Percentiles rank a stretch among this genome's conserved stretches.
Conservation (phyloP, 2,329 filamentous ascomycete species). For the Fusarium chlamydosporum region DNA sequence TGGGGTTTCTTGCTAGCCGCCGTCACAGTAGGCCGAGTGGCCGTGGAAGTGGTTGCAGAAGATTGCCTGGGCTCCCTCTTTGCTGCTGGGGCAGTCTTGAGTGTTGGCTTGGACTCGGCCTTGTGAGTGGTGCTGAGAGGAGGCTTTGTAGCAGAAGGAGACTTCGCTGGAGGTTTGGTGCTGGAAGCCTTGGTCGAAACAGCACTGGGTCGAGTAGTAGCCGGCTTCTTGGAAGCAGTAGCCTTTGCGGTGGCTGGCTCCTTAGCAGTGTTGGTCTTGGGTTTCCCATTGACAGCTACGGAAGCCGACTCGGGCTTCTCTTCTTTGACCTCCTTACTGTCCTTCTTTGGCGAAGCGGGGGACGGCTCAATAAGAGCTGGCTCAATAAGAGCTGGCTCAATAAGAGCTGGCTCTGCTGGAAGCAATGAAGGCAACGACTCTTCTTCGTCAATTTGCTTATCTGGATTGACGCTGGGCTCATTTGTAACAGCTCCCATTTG, state of each 20-base stretch:
- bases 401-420: constrained; percentile 27
- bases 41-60: constrained; percentile 42
- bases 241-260: constrained; percentile 34
- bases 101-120: constrained; percentile 51
- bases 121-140: constrained; percentile 47
- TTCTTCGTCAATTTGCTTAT: constrained; percentile 60
- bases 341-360: constrained; percentile 34
- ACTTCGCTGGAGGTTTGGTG: constrained; percentile 42
- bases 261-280: constrained; percentile 48
- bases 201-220: constrained; percentile 42
- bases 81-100: constrained; percentile 47
- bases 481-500: constrained; percentile 50
- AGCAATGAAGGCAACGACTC: constrained; percentile 48
- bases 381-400: background rate
- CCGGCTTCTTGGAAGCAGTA: constrained; percentile 38
- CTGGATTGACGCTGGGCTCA: constrained; percentile 57
- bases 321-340: constrained; percentile 5
- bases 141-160: constrained; percentile 45
- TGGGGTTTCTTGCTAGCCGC: constrained; percentile 61
- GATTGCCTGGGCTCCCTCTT: constrained; percentile 56
- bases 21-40: constrained; percentile 53
- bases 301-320: constrained; percentile 24
- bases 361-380: background rate
- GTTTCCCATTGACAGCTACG: constrained; percentile 42
- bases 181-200: constrained; percentile 47